Conservation (phyloP, 176 grass and related monocot species). For the Phoenix roebelenii region DNA sequence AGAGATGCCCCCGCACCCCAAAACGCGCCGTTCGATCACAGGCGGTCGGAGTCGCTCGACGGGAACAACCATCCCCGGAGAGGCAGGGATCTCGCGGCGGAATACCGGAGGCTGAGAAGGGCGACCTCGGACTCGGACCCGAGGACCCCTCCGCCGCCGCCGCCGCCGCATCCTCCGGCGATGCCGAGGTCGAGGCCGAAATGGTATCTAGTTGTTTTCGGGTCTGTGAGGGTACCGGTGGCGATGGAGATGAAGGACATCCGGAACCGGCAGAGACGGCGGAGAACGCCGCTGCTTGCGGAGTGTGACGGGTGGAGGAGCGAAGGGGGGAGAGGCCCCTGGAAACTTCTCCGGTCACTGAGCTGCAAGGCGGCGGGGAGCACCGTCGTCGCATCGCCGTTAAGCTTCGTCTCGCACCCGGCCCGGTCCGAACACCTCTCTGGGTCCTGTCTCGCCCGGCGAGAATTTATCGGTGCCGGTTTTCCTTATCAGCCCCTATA, state of each 20-base stretch:
- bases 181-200: neutral
- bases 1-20: neutral
- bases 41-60: neutral
- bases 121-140: neutral
- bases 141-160: neutral
- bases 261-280: slow-evolving; percentile 4
- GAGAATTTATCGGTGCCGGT: too few species aligned
- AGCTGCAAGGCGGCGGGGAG: slow-evolving; percentile 10
- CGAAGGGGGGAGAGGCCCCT: neutral
- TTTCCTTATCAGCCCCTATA: too few species aligned
- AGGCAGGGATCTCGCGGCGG: neutral
- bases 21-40: neutral
- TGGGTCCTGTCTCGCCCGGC: too few species aligned
- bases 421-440: too few species aligned
- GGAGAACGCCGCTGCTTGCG: neutral
- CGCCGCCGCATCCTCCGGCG: neutral
- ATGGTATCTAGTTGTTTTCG: slow-evolving; percentile 6
- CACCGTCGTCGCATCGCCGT: neutral
- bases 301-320: neutral
- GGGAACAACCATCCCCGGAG: neutral
- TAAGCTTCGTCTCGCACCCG: too few species aligned
- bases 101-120: neutral
- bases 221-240: neutral
- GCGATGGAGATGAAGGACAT: slow-evolving; percentile 8
- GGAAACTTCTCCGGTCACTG: slow-evolving; percentile 18